phyloP scores from a whole-genome alignment of 352 stramenopile genomes.

The Phytophthora tentaculata region DNA sequence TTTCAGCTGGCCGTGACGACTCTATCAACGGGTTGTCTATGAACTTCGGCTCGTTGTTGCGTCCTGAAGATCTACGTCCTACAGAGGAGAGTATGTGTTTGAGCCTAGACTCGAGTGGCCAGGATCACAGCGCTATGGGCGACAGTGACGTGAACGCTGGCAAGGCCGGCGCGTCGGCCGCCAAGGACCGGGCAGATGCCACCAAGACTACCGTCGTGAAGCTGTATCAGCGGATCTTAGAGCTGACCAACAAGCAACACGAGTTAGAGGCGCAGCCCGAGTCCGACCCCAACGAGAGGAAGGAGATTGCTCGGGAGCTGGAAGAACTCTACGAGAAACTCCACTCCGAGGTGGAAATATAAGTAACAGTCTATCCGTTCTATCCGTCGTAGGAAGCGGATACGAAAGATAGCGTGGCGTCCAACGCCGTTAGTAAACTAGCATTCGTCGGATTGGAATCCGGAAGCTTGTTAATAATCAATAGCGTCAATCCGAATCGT shows the following conservation, averaged over 20 bases:
- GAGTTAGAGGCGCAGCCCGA: slow-evolving; percentile 49
- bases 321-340: slow-evolving; percentile 62
- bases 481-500: slow-evolving; percentile 9
- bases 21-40: slow-evolving; percentile 42
- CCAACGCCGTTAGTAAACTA: slow-evolving; percentile 28
- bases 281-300: slow-evolving; percentile 43
- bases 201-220: slow-evolving; percentile 57
- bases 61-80: slow-evolving; percentile 40
- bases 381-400: slow-evolving; percentile 27
- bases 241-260: slow-evolving; percentile 67
- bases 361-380: slow-evolving; percentile 33
- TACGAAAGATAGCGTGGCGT: slow-evolving; percentile 15
- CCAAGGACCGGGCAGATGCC: slow-evolving; percentile 23
- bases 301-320: slow-evolving; percentile 50
- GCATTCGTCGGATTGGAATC: slow-evolving; percentile 14
- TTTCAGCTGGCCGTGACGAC: slow-evolving; percentile 16
- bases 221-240: slow-evolving; percentile 69
- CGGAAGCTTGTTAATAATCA: slow-evolving; percentile 28
- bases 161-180: slow-evolving; percentile 9
- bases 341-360: slow-evolving; percentile 43
- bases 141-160: slow-evolving; percentile 15
- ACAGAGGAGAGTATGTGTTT: slow-evolving; percentile 52
- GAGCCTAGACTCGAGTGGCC: slow-evolving; percentile 41
- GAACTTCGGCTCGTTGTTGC: slow-evolving; percentile 48
- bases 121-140: slow-evolving; percentile 36